Base-by-base conservation (phyloP, 78 protist genomes). In the Emiliania huxleyi region DNA sequence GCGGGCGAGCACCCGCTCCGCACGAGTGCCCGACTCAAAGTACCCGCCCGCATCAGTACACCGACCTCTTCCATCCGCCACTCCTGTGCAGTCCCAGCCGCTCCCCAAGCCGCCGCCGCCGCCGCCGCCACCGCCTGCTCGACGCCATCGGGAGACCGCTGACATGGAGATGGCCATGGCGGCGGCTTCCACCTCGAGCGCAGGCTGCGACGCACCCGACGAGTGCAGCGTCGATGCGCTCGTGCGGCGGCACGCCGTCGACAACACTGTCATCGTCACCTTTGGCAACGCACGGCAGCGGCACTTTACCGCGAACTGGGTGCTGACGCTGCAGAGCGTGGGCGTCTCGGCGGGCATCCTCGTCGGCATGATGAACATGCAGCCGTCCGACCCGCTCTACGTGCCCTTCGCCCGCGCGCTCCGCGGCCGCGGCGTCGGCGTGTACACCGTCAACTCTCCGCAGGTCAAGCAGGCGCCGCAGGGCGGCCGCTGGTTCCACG, bases 401-500 rank as follows among this genome's bases (percentile, higher is more conserved):
- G 49, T 18, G 29, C 1, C n/a, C 33, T 26, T 77, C 85, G 44
- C 85, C 25, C 35, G 35, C 44, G 18, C 3, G 46, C 44, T 77
- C 35, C 85, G 85, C 85, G 46, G 33, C 26, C 85, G 85, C 46
- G 85, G 85, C 85, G 85, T 77, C 48, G 85, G 85, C 8, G 44
- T 37, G 29, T 77, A 77, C 29, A 3, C 15, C 37, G 85, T 77
- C 85, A 77, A 77, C 85, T 77, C 85, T 1, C 48, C 48, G 2
- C 46, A 77, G 85, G 85, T 77, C 37, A 26, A 11, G 46, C 3
- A 40, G 48, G 35, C 19, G 48, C 85, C 85, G 44, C 85, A 77
- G 85, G 85, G 85, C 44, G 85, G 85, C 25, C 85, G 85, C 33
- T 77, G 85, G 85, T 40, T 40, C 48, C 85, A 77, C 85, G 85